Evolutionary conservation across 2,329 filamentous ascomycete genomes (phyloP), one percentile per base, ranked within the genome.

Genomic region (Phaeosphaeria sp.): DNA sequence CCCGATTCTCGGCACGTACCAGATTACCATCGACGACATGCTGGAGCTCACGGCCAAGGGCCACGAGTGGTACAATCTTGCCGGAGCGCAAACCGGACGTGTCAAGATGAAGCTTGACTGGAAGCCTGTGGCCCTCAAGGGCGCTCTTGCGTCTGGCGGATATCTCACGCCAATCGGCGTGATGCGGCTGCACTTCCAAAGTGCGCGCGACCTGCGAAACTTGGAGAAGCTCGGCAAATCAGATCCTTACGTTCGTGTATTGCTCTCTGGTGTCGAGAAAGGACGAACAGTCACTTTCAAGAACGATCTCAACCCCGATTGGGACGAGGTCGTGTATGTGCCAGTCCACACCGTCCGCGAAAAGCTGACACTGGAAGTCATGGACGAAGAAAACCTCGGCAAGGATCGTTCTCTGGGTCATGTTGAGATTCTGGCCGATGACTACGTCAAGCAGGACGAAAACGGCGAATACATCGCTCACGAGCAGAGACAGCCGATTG

Each of bases 191-290:
- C 93, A 99, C 77, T 94, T 98, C 82, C 87, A 91, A 80, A 89
- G 87, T 70, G 95, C 92, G 27, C 86, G 84, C 49, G 87, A 93
- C 68, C 85, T 99, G 44, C 91, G 93, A 58, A 99, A 99, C 76
- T 85, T 97, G 52, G 95, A 99, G 78, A 92, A 92, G 2, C 87
- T 99, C 77, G 95, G 95, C 78, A 98, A 98, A 79, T 98, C 95
- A 0, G 96, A 99, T 77, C 92, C 95, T 0, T 99, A 99, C 70
- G 91, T 89, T 21, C 89, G 94, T 43, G 90, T 98, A 1, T 79
- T 97, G 52, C 84, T 97, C 7, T 97, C 93, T 48, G 94, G 95
- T 46, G 88, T 98, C 55, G 90, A 95, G 74, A 96, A 94, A 77
- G 93, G 87, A 9, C 88, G 93, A 56, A 98, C 95, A 2, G 95